phyloP scores from a whole-genome alignment of 345 rosid genomes.

The Populus alba region DNA sequence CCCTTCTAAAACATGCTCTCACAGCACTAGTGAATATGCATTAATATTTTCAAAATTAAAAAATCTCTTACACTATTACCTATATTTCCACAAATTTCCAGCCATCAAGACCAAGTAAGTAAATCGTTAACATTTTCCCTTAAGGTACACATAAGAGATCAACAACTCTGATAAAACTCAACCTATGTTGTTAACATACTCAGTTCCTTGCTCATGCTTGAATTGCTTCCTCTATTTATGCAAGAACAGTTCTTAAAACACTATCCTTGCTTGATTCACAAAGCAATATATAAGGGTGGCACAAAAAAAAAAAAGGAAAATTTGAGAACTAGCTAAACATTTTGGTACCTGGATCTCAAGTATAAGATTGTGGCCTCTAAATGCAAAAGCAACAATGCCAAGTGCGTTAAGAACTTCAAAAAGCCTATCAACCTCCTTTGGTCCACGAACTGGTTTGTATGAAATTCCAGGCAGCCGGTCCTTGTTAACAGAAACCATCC shows the following conservation, averaged over 20 bases:
- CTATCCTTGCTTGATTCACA: neutral
- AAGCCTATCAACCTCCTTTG: neutral
- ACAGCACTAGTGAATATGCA: neutral
- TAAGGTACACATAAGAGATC: too few species aligned
- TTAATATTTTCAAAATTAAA: neutral
- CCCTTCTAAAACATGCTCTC: neutral
- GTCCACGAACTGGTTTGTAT: constrained; percentile 21
- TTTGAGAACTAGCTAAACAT: neutral
- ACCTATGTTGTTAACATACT: neutral
- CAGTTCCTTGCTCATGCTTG: neutral
- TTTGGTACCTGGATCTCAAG: constrained; percentile 43
- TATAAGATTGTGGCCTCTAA: constrained; percentile 49
- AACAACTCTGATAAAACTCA: too few species aligned
- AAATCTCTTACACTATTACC: neutral
- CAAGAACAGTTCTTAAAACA: neutral
- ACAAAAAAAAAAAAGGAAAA: neutral
- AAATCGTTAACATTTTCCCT: too few species aligned
- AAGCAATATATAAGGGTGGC: neutral
- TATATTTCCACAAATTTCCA: neutral
- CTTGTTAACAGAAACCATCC: constrained; percentile 32
- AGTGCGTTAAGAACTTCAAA: constrained; percentile 30
- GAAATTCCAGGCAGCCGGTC: constrained; percentile 36
- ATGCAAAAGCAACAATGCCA: constrained; percentile 45
- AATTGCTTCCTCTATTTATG: neutral
- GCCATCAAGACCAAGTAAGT: neutral